phyloP scores from a whole-genome alignment of 1,284 basidiomycete genomes.

The Leucoagaricus sp. region DNA sequence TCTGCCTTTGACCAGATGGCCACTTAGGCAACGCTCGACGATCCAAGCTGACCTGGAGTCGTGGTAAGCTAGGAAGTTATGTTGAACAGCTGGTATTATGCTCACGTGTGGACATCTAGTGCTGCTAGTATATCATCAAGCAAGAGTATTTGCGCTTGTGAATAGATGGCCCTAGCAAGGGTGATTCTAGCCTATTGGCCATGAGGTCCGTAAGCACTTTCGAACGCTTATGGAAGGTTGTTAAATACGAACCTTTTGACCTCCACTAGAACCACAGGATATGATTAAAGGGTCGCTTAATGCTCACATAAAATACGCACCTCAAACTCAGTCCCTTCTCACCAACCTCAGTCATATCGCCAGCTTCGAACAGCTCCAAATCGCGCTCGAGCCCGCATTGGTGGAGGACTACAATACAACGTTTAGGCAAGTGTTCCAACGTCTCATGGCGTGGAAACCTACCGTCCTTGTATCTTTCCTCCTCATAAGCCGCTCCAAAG shows the following conservation, averaged over 20 bases:
- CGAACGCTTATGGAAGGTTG: neutral
- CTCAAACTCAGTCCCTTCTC: constrained; percentile 41
- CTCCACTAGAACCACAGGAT: constrained; percentile 47
- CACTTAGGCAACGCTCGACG: constrained; percentile 70
- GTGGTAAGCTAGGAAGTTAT: constrained; percentile 26
- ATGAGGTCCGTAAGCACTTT: too few relatives aligned
- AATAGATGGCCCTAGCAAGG: constrained; percentile 73
- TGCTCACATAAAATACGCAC: constrained; percentile 16
- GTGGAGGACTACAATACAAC: constrained; percentile 44
- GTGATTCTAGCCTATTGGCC: constrained; percentile 60
- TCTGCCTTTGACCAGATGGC: constrained; percentile 65
- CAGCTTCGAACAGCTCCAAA: constrained; percentile 63
- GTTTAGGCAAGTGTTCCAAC: neutral
- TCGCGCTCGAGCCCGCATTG: constrained; percentile 66
- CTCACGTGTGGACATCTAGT: constrained; percentile 42
- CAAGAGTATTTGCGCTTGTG: constrained; percentile 59
- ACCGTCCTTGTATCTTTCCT: constrained; percentile 72
- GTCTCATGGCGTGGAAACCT: constrained; percentile 15
- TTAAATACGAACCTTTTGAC: constrained; percentile 53
- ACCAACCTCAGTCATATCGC: constrained; percentile 70
- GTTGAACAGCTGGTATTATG: neutral
- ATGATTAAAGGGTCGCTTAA: neutral
- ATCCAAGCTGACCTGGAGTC: constrained; percentile 67
- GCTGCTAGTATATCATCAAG: constrained; percentile 65
- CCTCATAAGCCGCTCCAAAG: constrained; percentile 76